Evolutionary conservation across 441 rosid genomes (phyloP), one percentile per base, ranked within the genome.

Genomic region (Dalechampia spathulata): DNA sequence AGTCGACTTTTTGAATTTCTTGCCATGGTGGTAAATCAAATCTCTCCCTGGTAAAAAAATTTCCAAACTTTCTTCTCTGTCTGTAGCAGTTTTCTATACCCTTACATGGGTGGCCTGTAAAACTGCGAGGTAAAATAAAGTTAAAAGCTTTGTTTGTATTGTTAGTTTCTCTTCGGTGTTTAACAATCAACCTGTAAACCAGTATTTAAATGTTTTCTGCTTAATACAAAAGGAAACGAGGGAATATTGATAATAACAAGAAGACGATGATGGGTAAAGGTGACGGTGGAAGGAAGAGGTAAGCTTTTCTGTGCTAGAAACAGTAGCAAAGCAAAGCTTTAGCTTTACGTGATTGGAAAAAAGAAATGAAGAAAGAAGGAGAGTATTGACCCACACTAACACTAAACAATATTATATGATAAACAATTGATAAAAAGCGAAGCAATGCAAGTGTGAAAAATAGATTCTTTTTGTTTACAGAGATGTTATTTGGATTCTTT

Each of bases 291-390:
- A 30, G 8, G 8, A 30, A 3, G 34, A 66, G 57, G 17, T 3
- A 58, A 60, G 74, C 79, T 72, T 66, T 68, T 57, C 0, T 36
- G 5, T 36, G 5, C 13, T 36, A 5, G 2, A 36, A 36, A 36
- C 39, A 61, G 58, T 66, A 71, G 45, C 21, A 41, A 9, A 41
- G 45, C 45, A n/a, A 41, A 61, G 72, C 83, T 71, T 77, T 63
- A 52, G 21, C 81, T 79, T 72, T 79, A 65, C 82, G 71, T 77
- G 61, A 56, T 22, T 56, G 66, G 46, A 62, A 63, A 27, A 47
- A 68, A 48, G 50, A 19, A 15, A 30, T 14, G 38, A 42, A 50
- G 60, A 43, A 5, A 34, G 9, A 26, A 44, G n/a, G 16, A 0
- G 26, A 12, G 7, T 0, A 21, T 21, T 30, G 50, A 60, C 66